phyloP scores from a whole-genome alignment of 305 asterid genomes.

The Fraxinus platypoda region DNA sequence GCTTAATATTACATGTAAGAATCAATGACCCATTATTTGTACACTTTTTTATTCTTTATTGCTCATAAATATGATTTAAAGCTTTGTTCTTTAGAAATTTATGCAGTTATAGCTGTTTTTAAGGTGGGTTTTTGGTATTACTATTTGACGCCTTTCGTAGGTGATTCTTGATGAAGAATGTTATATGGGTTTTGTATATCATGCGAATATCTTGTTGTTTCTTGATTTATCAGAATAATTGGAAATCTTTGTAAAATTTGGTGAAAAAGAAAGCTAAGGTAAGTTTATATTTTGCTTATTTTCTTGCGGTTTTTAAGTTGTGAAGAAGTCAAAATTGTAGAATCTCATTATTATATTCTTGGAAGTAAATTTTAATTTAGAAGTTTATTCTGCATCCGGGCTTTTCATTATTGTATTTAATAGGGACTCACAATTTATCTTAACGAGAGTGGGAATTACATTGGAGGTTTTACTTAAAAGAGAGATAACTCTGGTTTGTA shows the following conservation, averaged over 20 bases:
- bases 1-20: constrained; percentile 27
- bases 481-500: background rate
- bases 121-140: constrained; percentile 17
- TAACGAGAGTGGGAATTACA: background rate
- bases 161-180: constrained; percentile 20
- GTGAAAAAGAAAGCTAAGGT: constrained; percentile 19
- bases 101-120: background rate
- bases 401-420: background rate
- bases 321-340: constrained; percentile 10
- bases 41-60: background rate
- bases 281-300: constrained; percentile 20
- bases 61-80: background rate
- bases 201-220: constrained; percentile 40
- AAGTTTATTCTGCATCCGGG: background rate
- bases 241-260: background rate
- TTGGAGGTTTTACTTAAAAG: background rate
- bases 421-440: background rate
- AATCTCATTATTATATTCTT: background rate
- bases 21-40: background rate
- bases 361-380: background rate
- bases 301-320: constrained; percentile 6
- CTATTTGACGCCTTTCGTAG: background rate
- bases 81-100: background rate
- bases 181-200: constrained; percentile 33
- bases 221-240: constrained; percentile 20